Conservation (phyloP, 108 stramenopile species). For the Pelagomonas calceolata region DNA sequence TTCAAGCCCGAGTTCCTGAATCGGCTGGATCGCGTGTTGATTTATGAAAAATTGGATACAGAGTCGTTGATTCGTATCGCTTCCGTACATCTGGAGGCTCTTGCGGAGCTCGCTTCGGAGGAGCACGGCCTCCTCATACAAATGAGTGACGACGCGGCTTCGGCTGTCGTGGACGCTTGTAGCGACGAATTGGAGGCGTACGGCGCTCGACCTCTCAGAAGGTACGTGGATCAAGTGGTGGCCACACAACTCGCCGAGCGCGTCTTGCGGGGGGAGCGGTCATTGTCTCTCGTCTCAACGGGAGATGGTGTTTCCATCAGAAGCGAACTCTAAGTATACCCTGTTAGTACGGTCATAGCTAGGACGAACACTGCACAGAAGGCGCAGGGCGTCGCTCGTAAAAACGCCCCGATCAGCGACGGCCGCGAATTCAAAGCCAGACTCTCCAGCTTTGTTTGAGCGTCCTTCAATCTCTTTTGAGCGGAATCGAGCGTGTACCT, state of each 20-base stretch:
- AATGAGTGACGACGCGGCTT: neutral
- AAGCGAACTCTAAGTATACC: too few species aligned
- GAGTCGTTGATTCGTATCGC: constrained; percentile 27
- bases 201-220: constrained; percentile 70
- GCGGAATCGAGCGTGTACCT: too few species aligned
- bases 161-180: constrained; percentile 4
- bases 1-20: constrained; percentile 47
- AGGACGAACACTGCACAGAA: neutral
- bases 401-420: neutral
- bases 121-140: neutral
- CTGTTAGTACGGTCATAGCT: neutral
- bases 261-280: neutral
- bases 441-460: too few species aligned
- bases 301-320: too few species aligned
- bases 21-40: constrained; percentile 39
- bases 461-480: too few species aligned
- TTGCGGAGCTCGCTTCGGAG: neutral
- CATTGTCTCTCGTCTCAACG: too few species aligned
- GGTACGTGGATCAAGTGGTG: constrained; percentile 61
- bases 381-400: neutral
- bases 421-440: too few species aligned
- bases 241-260: constrained; percentile 44
- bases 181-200: constrained; percentile 29
- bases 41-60: constrained; percentile 20
- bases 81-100: neutral